These are phyloP conservation scores for Orbilia oligospora DNA, from an alignment of 2,329 filamentous ascomycete species.

Conservation along the genomic window DNA sequence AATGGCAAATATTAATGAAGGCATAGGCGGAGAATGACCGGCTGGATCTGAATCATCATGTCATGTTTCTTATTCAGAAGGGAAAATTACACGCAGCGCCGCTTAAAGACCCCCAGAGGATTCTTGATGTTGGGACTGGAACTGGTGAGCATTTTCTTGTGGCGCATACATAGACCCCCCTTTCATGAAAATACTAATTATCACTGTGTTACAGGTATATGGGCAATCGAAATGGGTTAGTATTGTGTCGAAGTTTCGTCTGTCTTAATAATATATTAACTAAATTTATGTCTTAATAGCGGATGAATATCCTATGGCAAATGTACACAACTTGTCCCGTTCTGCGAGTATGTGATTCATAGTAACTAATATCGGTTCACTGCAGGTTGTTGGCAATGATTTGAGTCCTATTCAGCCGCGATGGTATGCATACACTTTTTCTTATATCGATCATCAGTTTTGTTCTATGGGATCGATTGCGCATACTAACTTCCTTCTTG, in stretches of 20 bases:
- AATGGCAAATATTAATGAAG: background rate
- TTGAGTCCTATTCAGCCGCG: constrained; percentile 64
- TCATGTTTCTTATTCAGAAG: constrained; percentile 68
- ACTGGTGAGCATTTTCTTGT: constrained; percentile 65
- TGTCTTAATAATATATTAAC: background rate
- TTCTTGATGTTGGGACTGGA: constrained; percentile 71
- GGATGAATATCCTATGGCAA: constrained; percentile 64
- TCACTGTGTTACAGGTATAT: constrained; percentile 63
- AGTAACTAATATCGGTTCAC: background rate
- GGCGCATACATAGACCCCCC: background rate
- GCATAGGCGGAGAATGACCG: constrained; percentile 48
- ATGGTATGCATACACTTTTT: constrained; percentile 28
- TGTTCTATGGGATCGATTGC: background rate
- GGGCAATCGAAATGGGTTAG: constrained; percentile 65
- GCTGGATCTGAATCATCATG: constrained; percentile 65
- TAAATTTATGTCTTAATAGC: constrained; percentile 52
- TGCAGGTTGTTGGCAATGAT: constrained; percentile 64
- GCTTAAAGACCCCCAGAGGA: constrained; percentile 69
- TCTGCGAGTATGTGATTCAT: background rate
- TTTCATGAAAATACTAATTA: constrained; percentile 53
- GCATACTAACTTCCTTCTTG: background rate
- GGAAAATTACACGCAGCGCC: constrained; percentile 69
- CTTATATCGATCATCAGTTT: too few species aligned
- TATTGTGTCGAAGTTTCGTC: background rate
- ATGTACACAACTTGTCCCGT: constrained; percentile 51